A percentile compares a stretch with the other conserved stretches of the same genome.
Conservation (phyloP, 2,329 filamentous ascomycete species). For the Tolypocladium nubicola region DNA sequence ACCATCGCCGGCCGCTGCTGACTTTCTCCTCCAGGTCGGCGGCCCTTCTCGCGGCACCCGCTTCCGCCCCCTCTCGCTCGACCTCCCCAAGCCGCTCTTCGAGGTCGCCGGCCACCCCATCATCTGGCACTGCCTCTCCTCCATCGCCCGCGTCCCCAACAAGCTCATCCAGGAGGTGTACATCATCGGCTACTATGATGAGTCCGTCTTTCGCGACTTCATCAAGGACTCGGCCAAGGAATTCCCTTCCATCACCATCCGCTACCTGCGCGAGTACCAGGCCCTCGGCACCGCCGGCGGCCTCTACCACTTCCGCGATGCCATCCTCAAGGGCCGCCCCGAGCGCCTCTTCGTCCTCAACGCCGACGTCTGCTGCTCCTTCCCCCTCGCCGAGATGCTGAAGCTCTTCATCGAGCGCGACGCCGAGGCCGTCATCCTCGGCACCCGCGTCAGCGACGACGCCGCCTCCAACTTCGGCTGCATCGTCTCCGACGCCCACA, state of each 20-base stretch:
- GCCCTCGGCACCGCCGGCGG: constrained; percentile 92
- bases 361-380: constrained; percentile 97
- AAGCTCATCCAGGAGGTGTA: constrained; percentile 80
- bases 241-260: constrained; percentile 76
- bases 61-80: constrained; percentile 88
- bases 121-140: constrained; percentile 93
- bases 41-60: constrained; percentile 91
- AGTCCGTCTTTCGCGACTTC: constrained; percentile 93
- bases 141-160: constrained; percentile 79
- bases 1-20: constrained; percentile 8
- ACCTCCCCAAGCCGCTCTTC: constrained; percentile 97
- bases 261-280: constrained; percentile 96
- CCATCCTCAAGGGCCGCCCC: constrained; percentile 89
- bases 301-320: constrained; percentile 98
- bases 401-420: constrained; percentile 89
- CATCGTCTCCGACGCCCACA: constrained; percentile 90
- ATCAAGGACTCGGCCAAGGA: constrained; percentile 82
- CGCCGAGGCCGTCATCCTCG: constrained; percentile 91
- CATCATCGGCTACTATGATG: constrained; percentile 98
- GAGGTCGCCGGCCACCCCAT: constrained; percentile 97
- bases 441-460: constrained; percentile 82
- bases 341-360: constrained; percentile 97
- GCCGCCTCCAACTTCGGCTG: constrained; percentile 94
- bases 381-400: constrained; percentile 93
- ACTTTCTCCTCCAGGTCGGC: constrained; percentile 56